Evolutionary conservation across 2,329 filamentous ascomycete genomes (phyloP).

Genomic region (Fusarium algeriense): DNA sequence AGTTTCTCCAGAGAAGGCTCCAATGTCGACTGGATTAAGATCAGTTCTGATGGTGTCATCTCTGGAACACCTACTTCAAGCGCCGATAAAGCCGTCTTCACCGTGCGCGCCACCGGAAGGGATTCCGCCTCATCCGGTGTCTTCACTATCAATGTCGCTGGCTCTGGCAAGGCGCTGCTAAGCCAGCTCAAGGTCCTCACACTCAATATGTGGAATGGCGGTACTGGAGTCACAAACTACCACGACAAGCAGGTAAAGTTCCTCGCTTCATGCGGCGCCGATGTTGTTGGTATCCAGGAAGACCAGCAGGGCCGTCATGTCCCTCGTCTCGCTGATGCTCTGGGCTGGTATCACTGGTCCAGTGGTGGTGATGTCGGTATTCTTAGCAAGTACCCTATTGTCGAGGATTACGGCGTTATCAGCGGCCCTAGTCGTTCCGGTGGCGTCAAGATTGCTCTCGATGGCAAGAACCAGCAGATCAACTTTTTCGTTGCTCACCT

Average conservation of each 20-base stretch:
- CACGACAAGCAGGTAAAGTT: conserved; percentile 56
- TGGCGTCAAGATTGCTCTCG: conserved; percentile 53
- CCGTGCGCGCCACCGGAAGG: conserved; percentile 47
- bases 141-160: conserved; percentile 51
- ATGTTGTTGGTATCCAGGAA: conserved; percentile 57
- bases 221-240: conserved; percentile 52
- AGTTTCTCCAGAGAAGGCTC: conserved; percentile 47
- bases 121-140: conserved; percentile 45
- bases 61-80: conserved; percentile 51
- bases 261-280: conserved; percentile 49
- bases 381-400: conserved; percentile 57
- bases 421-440: conserved; percentile 38
- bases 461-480: conserved; percentile 49
- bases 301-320: conserved; percentile 48
- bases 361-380: conserved; percentile 50
- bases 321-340: conserved; percentile 51
- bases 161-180: conserved; percentile 48
- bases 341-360: conserved; percentile 56
- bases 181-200: conserved; percentile 53
- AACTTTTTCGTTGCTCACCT: conserved; percentile 55
- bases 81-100: conserved; percentile 38
- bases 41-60: conserved; percentile 51
- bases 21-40: conserved; percentile 50
- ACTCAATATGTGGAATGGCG: conserved; percentile 58
- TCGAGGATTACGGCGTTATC: conserved; percentile 46